A percentile compares a stretch with the other conserved stretches of the same genome.
Evolutionary conservation across 768 basidiomycete species (phyloP).

Genomic region (Podaxis sp.): DNA sequence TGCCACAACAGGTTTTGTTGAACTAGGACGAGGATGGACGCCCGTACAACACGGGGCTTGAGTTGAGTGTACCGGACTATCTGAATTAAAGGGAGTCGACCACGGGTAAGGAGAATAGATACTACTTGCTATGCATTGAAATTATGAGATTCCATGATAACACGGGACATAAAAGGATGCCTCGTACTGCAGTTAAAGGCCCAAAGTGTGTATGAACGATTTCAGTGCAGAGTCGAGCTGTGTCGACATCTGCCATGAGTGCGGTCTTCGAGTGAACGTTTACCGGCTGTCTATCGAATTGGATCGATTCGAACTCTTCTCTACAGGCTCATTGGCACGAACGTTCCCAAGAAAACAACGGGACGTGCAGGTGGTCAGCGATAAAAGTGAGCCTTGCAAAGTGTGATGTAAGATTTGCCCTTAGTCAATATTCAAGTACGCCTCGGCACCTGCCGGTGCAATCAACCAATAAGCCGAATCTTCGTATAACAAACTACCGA

Average conservation of each 20-base stretch:
- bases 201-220: slow-evolving; percentile 67
- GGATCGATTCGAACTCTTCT: neutral
- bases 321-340: neutral
- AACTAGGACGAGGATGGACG: slow-evolving; percentile 70
- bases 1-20: slow-evolving; percentile 95
- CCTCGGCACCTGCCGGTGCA: neutral
- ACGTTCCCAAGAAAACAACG: neutral
- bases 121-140: slow-evolving; percentile 56
- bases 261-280: neutral
- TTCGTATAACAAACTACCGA: neutral
- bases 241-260: slow-evolving; percentile 64
- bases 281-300: neutral
- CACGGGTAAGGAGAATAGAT: slow-evolving; percentile 69
- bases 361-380: neutral
- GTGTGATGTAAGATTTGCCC: neutral
- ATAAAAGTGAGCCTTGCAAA: neutral
- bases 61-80: slow-evolving; percentile 66
- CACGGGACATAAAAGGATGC: neutral
- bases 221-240: slow-evolving; percentile 54
- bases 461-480: neutral
- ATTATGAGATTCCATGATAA: slow-evolving; percentile 2
- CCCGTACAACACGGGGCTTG: slow-evolving; percentile 63
- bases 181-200: slow-evolving; percentile 50
- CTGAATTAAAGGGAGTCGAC: slow-evolving; percentile 71
- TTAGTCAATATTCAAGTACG: neutral